Base-by-base conservation (phyloP, 176 grass and related monocot species). In the Rhynchospora tenuis region DNA sequence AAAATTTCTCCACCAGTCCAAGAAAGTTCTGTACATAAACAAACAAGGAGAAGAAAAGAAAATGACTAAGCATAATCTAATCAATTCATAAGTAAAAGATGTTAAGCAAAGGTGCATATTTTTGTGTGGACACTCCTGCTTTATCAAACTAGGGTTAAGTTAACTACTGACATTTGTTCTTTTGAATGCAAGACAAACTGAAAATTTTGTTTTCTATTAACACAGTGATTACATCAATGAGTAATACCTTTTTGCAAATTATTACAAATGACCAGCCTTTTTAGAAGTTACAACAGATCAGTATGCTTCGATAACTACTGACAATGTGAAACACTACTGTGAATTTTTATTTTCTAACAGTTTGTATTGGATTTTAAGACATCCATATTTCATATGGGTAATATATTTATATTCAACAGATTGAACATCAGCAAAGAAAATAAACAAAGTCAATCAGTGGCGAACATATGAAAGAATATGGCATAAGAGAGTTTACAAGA, bases 1-100 rank as follows among this genome's bases (percentile, higher is more conserved):
- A 99, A 76, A 99, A 90, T 73, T 92, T 99, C 72, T 93, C 93
- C 71, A 99, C 91, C 80, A 99, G 80, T 58, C 90, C 93, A 79
- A 99, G 89, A 73, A 99, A 96, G 73, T 99, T 91, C 97, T 99
- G 81, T 73, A 87, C 28, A 59, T 78, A 14, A 72, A 72, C 28
- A 84, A 20, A 81, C 27, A 48, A 22, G 15, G 72, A 59, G 20
- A 2, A 28, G 2, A 55, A 73, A 23, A 55, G 24, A 55, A 56
- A 73, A 44, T 73, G 50, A 73, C 69, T 50, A 24, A 19, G 7
- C 17, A 50, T 56, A 33, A 2, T 33, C 3, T 56, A 29, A 28
- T 31, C 14, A 44, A n/a, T 16, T 1, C 14, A 42, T 29, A 43
- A 43, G 16, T 44, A 69, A 20, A 46, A 71, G 19, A 47, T 13